Evolutionary conservation across 2,329 filamentous ascomycete genomes (phyloP).

Genomic region (Cladophialophora immunda): DNA sequence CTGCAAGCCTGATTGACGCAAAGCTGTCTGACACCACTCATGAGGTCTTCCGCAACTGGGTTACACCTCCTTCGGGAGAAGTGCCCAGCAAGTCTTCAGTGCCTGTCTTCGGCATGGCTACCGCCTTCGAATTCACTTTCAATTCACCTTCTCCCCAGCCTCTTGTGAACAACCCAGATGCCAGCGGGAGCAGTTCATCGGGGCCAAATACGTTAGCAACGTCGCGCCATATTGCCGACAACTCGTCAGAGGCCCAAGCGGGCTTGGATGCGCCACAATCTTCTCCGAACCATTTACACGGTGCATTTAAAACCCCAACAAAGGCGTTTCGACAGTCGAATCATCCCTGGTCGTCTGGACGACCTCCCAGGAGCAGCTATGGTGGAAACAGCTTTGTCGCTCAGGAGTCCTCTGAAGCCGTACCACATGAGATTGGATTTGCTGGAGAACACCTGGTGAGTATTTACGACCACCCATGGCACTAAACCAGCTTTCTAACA

Average conservation of each 20-base stretch:
- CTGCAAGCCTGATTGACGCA: conserved; percentile 14
- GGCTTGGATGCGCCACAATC: background rate
- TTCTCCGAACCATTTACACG: conserved; percentile 3
- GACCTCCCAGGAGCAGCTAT: conserved; percentile 13
- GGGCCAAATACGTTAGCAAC: background rate
- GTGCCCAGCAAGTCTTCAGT: background rate
- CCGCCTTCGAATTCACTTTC: background rate
- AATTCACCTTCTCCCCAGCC: background rate
- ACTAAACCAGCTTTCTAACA: conserved; percentile 9
- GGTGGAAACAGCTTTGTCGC: conserved; percentile 21
- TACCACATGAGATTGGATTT: conserved; percentile 27
- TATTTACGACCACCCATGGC: conserved; percentile 5
- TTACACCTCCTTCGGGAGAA: conserved; percentile 7
- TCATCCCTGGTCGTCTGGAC: conserved; percentile 6
- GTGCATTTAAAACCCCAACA: conserved; percentile 7
- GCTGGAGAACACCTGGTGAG: conserved; percentile 28
- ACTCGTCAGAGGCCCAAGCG: background rate
- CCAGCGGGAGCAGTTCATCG: background rate
- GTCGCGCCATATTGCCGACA: background rate
- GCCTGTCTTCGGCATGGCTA: background rate
- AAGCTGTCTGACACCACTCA: conserved; percentile 10
- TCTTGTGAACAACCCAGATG: background rate
- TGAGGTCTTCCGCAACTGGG: conserved; percentile 10
- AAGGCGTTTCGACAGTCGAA: conserved; percentile 5
- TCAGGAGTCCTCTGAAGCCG: conserved; percentile 6